Percentiles rank a stretch among this genome's conserved stretches.
Conservation (phyloP, 2,329 filamentous ascomycete genomes). For the Aspergillus udagawae region DNA sequence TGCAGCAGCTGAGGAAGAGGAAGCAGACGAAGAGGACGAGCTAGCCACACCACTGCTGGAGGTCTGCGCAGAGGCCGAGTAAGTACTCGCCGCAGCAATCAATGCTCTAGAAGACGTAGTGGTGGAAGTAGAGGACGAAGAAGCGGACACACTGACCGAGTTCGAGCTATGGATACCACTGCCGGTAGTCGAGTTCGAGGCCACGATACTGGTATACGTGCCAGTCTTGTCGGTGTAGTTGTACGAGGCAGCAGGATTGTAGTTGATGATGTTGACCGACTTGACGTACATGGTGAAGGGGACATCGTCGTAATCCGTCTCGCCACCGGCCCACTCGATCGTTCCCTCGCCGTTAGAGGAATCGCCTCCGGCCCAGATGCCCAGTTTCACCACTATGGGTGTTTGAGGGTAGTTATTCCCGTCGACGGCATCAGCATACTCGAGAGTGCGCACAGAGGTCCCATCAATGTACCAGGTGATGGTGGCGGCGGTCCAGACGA, state of each 20-base stretch:
- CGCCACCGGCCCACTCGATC: slow-evolving; percentile 66
- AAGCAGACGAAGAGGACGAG: too few species aligned
- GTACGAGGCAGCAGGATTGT: slow-evolving; percentile 61
- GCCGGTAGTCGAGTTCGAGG: too few species aligned
- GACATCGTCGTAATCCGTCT: slow-evolving; percentile 60
- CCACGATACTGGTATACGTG: too few species aligned
- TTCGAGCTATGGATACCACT: too few species aligned
- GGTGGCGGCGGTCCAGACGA: slow-evolving; percentile 63
- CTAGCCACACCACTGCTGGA: too few species aligned
- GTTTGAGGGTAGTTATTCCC: slow-evolving; percentile 66
- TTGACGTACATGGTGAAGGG: slow-evolving; percentile 74
- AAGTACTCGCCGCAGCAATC: too few species aligned
- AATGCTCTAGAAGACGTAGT: too few species aligned
- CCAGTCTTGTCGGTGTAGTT: slow-evolving; percentile 53
- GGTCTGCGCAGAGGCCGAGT: too few species aligned
- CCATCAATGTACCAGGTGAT: slow-evolving; percentile 65
- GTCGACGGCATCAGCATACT: slow-evolving; percentile 54
- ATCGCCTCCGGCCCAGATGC: slow-evolving; percentile 65
- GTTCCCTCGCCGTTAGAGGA: slow-evolving; percentile 43
- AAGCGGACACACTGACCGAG: too few species aligned
- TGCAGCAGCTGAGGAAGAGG: too few species aligned
- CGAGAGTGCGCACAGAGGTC: slow-evolving; percentile 57
- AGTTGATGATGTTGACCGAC: slow-evolving; percentile 53
- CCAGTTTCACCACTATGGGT: slow-evolving; percentile 67
- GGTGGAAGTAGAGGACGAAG: too few species aligned